Evolutionary conservation across 495 filamentous ascomycete species (phyloP).

Genomic region (Penicillium salamii): DNA sequence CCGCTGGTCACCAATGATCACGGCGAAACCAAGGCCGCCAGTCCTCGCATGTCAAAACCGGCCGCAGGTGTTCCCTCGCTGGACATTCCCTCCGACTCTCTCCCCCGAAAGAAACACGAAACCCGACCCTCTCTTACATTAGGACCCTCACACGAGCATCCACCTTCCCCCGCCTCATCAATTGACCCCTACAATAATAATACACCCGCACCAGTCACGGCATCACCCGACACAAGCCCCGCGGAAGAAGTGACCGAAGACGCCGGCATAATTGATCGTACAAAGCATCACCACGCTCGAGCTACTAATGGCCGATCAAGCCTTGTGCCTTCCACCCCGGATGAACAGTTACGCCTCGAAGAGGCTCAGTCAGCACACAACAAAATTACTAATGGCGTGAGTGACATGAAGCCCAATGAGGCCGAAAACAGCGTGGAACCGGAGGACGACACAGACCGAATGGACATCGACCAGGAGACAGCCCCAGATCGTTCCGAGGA

Average conservation of each 20-base stretch:
- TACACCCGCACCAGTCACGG: constrained; percentile 36
- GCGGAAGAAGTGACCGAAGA: constrained; percentile 33
- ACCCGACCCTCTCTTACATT: constrained; percentile 30
- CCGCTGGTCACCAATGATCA: constrained; percentile 24
- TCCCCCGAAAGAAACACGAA: constrained; percentile 27
- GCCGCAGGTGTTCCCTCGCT: constrained; percentile 14
- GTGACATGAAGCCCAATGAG: constrained; percentile 17
- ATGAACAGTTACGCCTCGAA: constrained; percentile 50
- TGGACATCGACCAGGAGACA: constrained; percentile 22
- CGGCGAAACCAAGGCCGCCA: constrained; percentile 12
- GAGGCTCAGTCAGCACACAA: constrained; percentile 44
- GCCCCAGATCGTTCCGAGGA: constrained; percentile 6
- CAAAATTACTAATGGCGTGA: constrained; percentile 16
- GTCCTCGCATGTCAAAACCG: constrained; percentile 16
- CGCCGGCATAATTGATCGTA: constrained; percentile 18
- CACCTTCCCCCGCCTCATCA: constrained; percentile 45
- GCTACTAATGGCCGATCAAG: constrained; percentile 16
- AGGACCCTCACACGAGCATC: constrained; percentile 37
- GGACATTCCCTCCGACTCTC: constrained; percentile 11
- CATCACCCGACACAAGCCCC: constrained; percentile 42
- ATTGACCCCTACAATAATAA: constrained; percentile 42
- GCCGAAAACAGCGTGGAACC: constrained; percentile 22
- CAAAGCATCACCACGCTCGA: constrained; percentile 24
- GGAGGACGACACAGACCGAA: constrained; percentile 17
- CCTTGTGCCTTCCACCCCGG: constrained; percentile 42